These are phyloP conservation scores for Paramecium sonneborni DNA, from an alignment of 73 alveolate species.

Conservation along the genomic window DNA sequence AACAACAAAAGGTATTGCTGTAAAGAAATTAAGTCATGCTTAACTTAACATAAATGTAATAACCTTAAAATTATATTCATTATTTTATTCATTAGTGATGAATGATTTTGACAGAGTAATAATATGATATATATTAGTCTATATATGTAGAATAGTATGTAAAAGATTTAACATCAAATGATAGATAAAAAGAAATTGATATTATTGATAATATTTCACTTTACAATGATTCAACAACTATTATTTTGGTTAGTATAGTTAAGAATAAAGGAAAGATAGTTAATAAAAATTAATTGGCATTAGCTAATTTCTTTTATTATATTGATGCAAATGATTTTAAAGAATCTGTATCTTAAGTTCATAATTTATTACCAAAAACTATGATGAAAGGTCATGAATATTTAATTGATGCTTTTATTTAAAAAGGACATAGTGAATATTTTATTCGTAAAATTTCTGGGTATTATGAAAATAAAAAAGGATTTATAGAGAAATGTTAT, in stretches of 20 bases:
- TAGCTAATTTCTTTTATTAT: constrained; percentile 50
- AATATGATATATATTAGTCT: neutral
- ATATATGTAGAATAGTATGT: constrained; percentile 23
- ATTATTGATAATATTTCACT: constrained; percentile 25
- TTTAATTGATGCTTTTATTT: constrained; percentile 4
- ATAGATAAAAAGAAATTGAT: constrained; percentile 48
- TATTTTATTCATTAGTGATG: constrained; percentile 23
- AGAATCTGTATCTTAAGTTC: neutral
- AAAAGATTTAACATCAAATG: constrained; percentile 40
- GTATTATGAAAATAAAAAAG: constrained; percentile 50
- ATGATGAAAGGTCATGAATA: constrained; percentile 38
- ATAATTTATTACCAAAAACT: constrained; percentile 44
- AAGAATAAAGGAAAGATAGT: constrained; percentile 42
- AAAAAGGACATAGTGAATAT: constrained; percentile 52
- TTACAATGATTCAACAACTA: constrained; percentile 1
- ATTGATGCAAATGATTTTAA: constrained; percentile 49
- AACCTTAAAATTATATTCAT: constrained; percentile 29
- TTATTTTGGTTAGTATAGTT: constrained; percentile 33
- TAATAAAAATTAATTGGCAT: constrained; percentile 31
- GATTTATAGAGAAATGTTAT: constrained; percentile 42
- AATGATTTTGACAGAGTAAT: constrained; percentile 54
- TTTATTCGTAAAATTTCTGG: constrained; percentile 23
- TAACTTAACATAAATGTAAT: constrained; percentile 21
- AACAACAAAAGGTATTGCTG: neutral
- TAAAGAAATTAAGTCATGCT: constrained; percentile 38